Percentiles rank a stretch among this genome's conserved stretches.
These are phyloP conservation scores for Cladophialophora psammophila DNA, from an alignment of 2,329 filamentous ascomycete genomes.

Conservation along the genomic window DNA sequence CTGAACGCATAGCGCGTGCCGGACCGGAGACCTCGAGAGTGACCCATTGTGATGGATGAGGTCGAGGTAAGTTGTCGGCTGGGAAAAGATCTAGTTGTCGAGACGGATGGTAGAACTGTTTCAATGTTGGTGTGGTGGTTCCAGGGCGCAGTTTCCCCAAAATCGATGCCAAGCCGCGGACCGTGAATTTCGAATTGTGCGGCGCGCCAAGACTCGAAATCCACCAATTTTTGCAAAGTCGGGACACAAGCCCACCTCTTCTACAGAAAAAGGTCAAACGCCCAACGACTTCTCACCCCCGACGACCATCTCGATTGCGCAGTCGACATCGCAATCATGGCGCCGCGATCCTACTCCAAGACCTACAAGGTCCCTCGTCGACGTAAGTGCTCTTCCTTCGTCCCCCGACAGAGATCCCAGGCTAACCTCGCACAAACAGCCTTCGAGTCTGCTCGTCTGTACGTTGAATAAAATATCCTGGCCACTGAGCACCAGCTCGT, in stretches of 20 bases:
- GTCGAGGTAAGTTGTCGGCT: slow-evolving; percentile 58
- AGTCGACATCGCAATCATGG: slow-evolving; percentile 51
- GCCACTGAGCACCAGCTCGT: slow-evolving; percentile 98
- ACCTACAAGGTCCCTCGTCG: slow-evolving; percentile 98
- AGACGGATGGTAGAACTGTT: slow-evolving; percentile 36
- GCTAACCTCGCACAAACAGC: slow-evolving; percentile 59
- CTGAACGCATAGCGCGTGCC: slow-evolving; percentile 89
- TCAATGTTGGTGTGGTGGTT: slow-evolving; percentile 18
- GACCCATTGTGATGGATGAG: slow-evolving; percentile 67
- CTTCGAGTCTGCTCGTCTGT: slow-evolving; percentile 99
- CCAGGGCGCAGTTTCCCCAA: slow-evolving; percentile 20
- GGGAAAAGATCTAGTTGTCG: slow-evolving; percentile 57
- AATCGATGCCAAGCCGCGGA: slow-evolving; percentile 20
- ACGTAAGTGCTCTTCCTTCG: slow-evolving; percentile 58
- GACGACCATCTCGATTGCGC: slow-evolving; percentile 43
- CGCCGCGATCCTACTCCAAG: slow-evolving; percentile 86
- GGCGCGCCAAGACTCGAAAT: slow-evolving; percentile 11
- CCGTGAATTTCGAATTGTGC: slow-evolving; percentile 22
- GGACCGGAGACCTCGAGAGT: slow-evolving; percentile 84
- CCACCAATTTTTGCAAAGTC: slow-evolving; percentile 18
- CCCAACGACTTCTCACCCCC: slow-evolving; percentile 36
- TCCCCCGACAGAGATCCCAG: slow-evolving; percentile 26
- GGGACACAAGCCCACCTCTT: slow-evolving; percentile 13
- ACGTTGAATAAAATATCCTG: slow-evolving; percentile 71
- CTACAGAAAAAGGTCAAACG: slow-evolving; percentile 11